Base-by-base conservation (phyloP, 371 early-diverging fungal genomes). In the Zychaea mexicana region DNA sequence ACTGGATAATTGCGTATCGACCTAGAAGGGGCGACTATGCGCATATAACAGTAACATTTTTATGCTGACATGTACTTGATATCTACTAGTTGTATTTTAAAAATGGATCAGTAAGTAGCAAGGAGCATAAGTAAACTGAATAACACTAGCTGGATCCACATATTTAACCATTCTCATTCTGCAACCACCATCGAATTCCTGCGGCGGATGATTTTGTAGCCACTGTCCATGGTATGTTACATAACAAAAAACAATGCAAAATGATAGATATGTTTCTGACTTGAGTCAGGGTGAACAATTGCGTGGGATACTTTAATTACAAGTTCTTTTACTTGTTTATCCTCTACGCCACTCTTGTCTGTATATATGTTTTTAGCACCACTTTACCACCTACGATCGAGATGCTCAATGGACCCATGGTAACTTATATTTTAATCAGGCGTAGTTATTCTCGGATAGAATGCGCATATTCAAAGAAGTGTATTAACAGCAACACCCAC, bases 311-410 rank as follows among this genome's bases (percentile, higher is more conserved):
- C 64, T 57, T 65, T 33, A 92, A 91, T 61, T 81, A 87, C 65
- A 91, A 90, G 69, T 79, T 72, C 64, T 92, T 92, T 73, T 85
- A 84, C 57, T 68, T 87, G 10, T 91, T 90, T 65, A 52, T 91
- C 22, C 42, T 81, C 0, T 89, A 88, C 70, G 77, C 76, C 31
- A 62, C 74, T 0, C n/a, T 85, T 2, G 81, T 85, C 55, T 88
- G 86, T 60, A 24, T 81, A 2, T 82, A 72, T 53, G 54, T 86
- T 3, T 85, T 86, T 54, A 13, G 65, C 19, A 78, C 84, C 0
- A 64, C 77, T 17, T 61, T 81, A 15, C 74, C 77, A 3, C 65
- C 67, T 3, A 66, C 72, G 0, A 69, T 83, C 27, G 46, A 58
- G n/a, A 65, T 75, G 39, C 49, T 69, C 7, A 76, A 73, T 55